phyloP scores from a whole-genome alignment of 176 grass and related monocot genomes.

The Phoenix roebelenii region DNA sequence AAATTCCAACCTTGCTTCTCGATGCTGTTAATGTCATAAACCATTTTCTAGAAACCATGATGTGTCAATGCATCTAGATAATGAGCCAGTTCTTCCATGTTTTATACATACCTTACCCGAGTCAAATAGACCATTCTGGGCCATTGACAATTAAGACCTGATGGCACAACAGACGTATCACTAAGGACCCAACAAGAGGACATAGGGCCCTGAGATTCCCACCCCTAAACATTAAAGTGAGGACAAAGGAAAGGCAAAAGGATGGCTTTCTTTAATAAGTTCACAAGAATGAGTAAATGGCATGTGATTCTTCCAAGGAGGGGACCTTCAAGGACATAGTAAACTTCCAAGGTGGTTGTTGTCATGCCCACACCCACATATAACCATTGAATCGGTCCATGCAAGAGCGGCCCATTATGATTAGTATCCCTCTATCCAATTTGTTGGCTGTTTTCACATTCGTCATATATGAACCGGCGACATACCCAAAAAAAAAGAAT shows the following conservation, averaged over 20 bases:
- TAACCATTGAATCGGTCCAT: not conserved
- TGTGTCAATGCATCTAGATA: no score
- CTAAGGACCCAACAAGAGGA: not conserved
- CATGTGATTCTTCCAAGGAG: conserved; percentile 1
- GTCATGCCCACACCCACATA: not conserved
- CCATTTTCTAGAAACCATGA: no score
- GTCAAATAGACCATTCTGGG: no score
- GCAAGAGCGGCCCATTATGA: no score
- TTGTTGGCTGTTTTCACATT: no score
- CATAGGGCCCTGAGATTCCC: not conserved
- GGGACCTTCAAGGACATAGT: not conserved
- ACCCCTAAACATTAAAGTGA: not conserved
- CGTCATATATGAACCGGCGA: no score
- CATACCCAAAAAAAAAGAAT: no score
- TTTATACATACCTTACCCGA: no score
- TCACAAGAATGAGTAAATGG: not conserved
- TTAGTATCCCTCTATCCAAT: not conserved
- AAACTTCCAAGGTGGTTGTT: not conserved
- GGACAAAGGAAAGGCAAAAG: not conserved
- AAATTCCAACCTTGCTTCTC: no score
- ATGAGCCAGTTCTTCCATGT: no score
- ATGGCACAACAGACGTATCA: not conserved
- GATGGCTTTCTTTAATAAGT: not conserved
- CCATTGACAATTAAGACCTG: not conserved
- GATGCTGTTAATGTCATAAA: no score